phyloP scores from a whole-genome alignment of 305 asterid species.

The Withania somnifera region DNA sequence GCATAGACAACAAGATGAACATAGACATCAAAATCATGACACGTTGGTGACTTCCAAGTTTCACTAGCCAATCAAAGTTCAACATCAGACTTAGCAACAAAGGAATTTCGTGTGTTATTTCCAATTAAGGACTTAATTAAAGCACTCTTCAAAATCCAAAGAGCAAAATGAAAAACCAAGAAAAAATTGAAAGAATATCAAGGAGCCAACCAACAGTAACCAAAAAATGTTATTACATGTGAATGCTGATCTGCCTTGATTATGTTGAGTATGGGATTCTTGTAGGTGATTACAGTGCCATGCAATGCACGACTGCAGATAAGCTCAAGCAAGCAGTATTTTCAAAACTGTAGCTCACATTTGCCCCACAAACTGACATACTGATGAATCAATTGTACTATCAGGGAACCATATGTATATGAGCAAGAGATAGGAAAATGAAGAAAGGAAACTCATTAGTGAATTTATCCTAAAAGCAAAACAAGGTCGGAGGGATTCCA shows the following conservation, averaged over 20 bases:
- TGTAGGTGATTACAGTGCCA: not conserved
- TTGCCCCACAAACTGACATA: not conserved
- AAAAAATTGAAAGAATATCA: not conserved
- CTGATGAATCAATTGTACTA: not conserved
- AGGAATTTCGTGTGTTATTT: not conserved
- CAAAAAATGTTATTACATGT: not conserved
- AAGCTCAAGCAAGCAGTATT: not conserved
- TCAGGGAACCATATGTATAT: not conserved
- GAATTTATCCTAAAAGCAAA: not conserved
- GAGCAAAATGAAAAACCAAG: not conserved
- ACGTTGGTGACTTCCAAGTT: not conserved
- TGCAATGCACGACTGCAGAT: not conserved
- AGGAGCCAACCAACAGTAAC: not conserved
- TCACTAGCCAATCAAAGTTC: not conserved
- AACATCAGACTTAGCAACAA: not conserved
- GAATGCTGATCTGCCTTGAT: not conserved
- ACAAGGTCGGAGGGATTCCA: not conserved
- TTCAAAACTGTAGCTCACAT: not conserved
- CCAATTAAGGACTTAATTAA: not conserved
- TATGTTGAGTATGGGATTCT: not conserved
- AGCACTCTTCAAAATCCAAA: not conserved
- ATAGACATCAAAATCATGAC: not conserved
- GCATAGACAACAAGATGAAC: not conserved
- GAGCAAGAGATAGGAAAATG: not conserved
- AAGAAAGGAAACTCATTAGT: not conserved